phyloP scores from a whole-genome alignment of 2,329 filamentous ascomycete species.

The Didymella keratinophila region DNA sequence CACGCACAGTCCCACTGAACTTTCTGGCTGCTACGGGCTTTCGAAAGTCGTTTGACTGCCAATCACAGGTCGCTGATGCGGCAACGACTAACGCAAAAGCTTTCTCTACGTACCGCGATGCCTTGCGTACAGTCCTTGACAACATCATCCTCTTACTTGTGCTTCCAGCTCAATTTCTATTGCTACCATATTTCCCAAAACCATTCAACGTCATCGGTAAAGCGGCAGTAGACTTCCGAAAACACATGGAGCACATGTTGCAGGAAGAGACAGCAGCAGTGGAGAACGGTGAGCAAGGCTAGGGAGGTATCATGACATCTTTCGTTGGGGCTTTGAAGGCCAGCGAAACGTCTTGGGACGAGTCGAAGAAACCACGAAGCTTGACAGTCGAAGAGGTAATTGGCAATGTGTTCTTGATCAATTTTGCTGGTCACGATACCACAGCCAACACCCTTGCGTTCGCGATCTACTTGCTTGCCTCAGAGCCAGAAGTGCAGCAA shows the following conservation, averaged over 20 bases:
- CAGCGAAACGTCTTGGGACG: not conserved
- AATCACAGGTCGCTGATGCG: not conserved
- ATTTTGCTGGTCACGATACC: conserved; percentile 62
- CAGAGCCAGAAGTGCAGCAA: not conserved
- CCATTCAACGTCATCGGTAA: conserved; percentile 27
- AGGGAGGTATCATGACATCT: conserved; percentile 24
- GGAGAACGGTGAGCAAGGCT: conserved; percentile 14
- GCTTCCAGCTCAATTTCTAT: not conserved
- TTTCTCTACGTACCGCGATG: not conserved
- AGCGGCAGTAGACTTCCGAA: conserved; percentile 22
- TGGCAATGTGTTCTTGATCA: conserved; percentile 60
- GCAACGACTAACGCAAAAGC: not conserved
- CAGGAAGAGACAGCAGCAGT: conserved; percentile 18
- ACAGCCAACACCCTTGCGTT: conserved; percentile 52
- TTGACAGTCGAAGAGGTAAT: conserved; percentile 23
- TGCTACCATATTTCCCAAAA: not conserved
- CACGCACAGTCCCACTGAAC: not conserved
- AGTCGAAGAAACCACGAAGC: conserved; percentile 3
- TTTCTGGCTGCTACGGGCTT: not conserved
- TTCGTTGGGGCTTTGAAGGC: conserved; percentile 16
- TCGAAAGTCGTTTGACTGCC: not conserved
- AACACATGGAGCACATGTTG: conserved; percentile 25
- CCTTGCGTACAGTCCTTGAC: not conserved
- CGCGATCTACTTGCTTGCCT: conserved; percentile 27
- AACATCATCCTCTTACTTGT: not conserved